phyloP scores from a whole-genome alignment of 805 yeast genomes.

The Teunomyces stri region DNA sequence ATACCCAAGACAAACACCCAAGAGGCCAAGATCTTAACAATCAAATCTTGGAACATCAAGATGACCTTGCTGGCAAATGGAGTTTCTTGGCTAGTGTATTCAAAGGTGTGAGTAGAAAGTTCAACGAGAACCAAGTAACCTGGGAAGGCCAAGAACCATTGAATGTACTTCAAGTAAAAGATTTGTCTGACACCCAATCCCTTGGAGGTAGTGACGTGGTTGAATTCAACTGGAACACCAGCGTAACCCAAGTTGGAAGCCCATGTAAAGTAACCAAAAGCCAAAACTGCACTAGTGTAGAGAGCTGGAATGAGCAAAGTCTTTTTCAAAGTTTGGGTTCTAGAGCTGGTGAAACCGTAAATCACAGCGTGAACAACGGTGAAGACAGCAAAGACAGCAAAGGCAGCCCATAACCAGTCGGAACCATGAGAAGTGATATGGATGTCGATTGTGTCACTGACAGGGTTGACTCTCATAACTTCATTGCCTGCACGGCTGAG shows the following conservation, averaged over 20 bases:
- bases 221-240: conserved; percentile 45
- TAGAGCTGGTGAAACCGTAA: conserved; percentile 19
- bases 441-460: conserved; percentile 41
- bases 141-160: conserved; percentile 59
- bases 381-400: conserved; percentile 44
- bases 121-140: conserved; percentile 32
- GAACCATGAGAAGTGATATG: conserved; percentile 58
- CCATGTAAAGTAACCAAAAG: conserved; percentile 52
- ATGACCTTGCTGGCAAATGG: conserved; percentile 25
- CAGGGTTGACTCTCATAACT: conserved; percentile 44
- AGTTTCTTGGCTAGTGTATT: conserved; percentile 32
- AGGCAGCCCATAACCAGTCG: conserved; percentile 67
- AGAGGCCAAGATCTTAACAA: conserved; percentile 42
- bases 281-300: conserved; percentile 37
- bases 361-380: conserved; percentile 26
- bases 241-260: conserved; percentile 62
- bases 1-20: conserved; percentile 52
- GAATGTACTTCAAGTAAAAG: conserved; percentile 55
- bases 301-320: conserved; percentile 42
- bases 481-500: conserved; percentile 23
- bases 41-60: conserved; percentile 31
- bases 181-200: conserved; percentile 45
- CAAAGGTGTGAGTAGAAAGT: conserved; percentile 27
- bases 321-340: conserved; percentile 26
- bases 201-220: conserved; percentile 38